Evolutionary conservation across 805 yeast species (phyloP).

Genomic region (Barnettozyma siamensis): DNA sequence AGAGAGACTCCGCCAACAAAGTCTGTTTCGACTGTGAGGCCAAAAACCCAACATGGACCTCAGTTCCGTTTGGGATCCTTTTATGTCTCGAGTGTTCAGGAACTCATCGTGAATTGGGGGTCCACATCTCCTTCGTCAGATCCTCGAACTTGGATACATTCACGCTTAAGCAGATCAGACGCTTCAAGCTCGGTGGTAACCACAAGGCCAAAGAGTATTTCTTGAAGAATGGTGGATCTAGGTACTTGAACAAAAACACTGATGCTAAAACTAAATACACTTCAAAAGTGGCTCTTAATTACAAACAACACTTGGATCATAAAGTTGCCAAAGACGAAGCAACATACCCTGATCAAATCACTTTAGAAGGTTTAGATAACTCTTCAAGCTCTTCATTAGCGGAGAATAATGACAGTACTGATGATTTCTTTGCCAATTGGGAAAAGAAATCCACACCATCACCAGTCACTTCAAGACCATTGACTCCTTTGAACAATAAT

Average conservation of each 20-base stretch:
- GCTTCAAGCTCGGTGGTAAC: conserved; percentile 93
- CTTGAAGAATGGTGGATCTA: conserved; percentile 79
- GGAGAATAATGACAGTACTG: conserved; percentile 40
- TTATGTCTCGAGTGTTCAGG: conserved; percentile 94
- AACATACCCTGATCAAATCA: conserved; percentile 67
- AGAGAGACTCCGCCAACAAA: conserved; percentile 65
- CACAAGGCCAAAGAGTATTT: conserved; percentile 78
- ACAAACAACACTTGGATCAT: conserved; percentile 72
- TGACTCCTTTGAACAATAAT: conserved; percentile 18
- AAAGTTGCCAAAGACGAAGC: conserved; percentile 61
- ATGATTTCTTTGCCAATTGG: conserved; percentile 91
- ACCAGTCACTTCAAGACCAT: conserved; percentile 28
- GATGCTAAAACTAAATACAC: conserved; percentile 79
- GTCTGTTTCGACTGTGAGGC: conserved; percentile 91
- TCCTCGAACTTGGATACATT: conserved; percentile 91
- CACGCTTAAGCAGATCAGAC: conserved; percentile 84
- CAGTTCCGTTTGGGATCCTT: conserved; percentile 91
- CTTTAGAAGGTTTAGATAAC: conserved; percentile 45
- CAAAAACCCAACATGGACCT: conserved; percentile 97
- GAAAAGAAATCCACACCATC: conserved; percentile 58
- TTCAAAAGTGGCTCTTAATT: conserved; percentile 70
- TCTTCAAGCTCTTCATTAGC: conserved; percentile 30
- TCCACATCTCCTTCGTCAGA: conserved; percentile 91
- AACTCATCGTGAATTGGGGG: conserved; percentile 92
- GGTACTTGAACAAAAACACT: conserved; percentile 47